A percentile compares a stretch with the other conserved stretches of the same genome.
phyloP scores from a whole-genome alignment of 371 early-diverging fungal genomes.

The Circinella umbellata region DNA sequence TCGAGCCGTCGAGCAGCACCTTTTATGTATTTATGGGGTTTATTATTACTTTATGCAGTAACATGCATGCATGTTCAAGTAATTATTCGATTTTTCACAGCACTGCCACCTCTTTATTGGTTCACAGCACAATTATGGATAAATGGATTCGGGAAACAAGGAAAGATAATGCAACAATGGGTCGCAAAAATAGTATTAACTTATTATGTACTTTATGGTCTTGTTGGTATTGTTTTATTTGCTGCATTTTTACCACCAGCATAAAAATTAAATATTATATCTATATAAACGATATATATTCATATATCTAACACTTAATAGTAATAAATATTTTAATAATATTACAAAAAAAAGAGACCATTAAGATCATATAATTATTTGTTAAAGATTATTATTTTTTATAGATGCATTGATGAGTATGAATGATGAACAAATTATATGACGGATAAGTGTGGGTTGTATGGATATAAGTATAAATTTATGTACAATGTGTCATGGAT shows the following conservation, averaged over 20 bases:
- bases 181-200: constrained; percentile 41
- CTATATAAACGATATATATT: too few species aligned
- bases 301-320: too few species aligned
- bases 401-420: too few species aligned
- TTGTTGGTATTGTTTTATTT: constrained; percentile 76
- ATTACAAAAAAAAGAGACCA: too few species aligned
- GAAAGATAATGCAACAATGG: constrained; percentile 17
- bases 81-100: constrained; percentile 86
- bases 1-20: constrained; percentile 18
- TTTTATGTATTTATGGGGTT: constrained; percentile 74
- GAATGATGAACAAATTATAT: too few species aligned
- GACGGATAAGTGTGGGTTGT: too few species aligned
- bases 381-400: too few species aligned
- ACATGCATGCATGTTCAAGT: constrained; percentile 92
- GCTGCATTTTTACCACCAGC: constrained; percentile 87
- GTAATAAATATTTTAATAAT: too few species aligned
- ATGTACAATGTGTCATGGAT: not conserved
- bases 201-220: constrained; percentile 76
- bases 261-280: constrained; percentile 29
- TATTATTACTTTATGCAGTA: constrained; percentile 62
- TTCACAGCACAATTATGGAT: constrained; percentile 65
- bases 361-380: too few species aligned
- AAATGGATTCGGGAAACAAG: constrained; percentile 18
- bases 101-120: constrained; percentile 85
- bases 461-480: not conserved